A percentile compares a stretch with the other conserved stretches of the same genome.
phyloP scores from a whole-genome alignment of 1,284 basidiomycete species.

The Tylopilus orsonianus region DNA sequence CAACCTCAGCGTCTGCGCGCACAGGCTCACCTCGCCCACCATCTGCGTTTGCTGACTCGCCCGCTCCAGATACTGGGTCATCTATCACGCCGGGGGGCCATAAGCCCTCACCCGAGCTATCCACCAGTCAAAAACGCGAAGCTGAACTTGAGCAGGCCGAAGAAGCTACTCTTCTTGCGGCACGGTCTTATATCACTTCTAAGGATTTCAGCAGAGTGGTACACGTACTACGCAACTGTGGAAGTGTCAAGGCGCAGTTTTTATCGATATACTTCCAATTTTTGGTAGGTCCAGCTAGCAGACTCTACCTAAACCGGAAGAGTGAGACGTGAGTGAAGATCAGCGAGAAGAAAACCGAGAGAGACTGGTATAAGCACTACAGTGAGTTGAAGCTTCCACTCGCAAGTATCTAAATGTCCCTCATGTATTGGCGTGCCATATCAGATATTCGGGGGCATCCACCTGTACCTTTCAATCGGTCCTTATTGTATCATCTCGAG shows the following conservation, averaged over 20 bases:
- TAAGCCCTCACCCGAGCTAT: slow-evolving; percentile 24
- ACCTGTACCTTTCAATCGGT: slow-evolving; percentile 65
- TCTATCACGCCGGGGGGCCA: slow-evolving; percentile 29
- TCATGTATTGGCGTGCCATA: background rate
- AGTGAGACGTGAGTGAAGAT: slow-evolving; percentile 40
- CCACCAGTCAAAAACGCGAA: slow-evolving; percentile 39
- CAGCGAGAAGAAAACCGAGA: slow-evolving; percentile 63
- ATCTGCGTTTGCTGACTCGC: slow-evolving; percentile 39
- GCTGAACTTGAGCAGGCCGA: slow-evolving; percentile 59
- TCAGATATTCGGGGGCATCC: slow-evolving; percentile 74
- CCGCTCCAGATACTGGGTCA: slow-evolving; percentile 29
- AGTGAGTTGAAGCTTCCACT: slow-evolving; percentile 44
- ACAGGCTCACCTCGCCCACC: slow-evolving; percentile 41
- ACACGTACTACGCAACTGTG: slow-evolving; percentile 61
- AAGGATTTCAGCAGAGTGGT: slow-evolving; percentile 81
- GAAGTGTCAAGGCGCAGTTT: slow-evolving; percentile 74
- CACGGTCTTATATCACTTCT: slow-evolving; percentile 74
- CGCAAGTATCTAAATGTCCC: background rate
- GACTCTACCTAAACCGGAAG: background rate
- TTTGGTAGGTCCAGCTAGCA: slow-evolving; percentile 58
- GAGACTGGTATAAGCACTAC: slow-evolving; percentile 73
- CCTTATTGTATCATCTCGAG: slow-evolving; percentile 61
- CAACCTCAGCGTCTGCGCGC: slow-evolving; percentile 55
- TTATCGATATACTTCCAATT: slow-evolving; percentile 81
- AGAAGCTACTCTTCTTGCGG: slow-evolving; percentile 67